Conservation (phyloP, 148 eudicot species). For the Dysphania ambrosioides region DNA sequence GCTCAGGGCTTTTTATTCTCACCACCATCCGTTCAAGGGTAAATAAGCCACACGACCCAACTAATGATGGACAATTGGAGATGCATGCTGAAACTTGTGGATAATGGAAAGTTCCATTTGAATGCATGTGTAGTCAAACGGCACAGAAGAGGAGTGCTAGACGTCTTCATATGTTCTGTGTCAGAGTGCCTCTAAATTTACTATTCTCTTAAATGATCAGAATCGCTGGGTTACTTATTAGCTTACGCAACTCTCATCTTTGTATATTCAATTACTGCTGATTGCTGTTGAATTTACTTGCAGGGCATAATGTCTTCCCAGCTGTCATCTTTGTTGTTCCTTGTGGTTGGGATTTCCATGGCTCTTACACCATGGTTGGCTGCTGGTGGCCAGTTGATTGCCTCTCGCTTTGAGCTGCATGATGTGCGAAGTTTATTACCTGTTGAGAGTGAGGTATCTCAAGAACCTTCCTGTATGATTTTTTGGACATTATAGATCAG, state of each 20-base stretch:
- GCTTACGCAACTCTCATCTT: neutral
- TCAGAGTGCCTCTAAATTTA: neutral
- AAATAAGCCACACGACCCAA: no score
- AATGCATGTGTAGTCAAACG: neutral
- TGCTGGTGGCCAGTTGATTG: conserved; percentile 98
- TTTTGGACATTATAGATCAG: neutral
- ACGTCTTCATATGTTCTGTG: neutral
- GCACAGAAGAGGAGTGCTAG: neutral
- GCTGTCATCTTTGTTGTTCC: conserved; percentile 86
- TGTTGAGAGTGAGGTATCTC: conserved; percentile 87
- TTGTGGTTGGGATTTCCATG: conserved; percentile 97
- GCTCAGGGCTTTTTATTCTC: no score
- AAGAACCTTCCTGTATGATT: neutral
- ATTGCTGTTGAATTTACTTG: conserved; percentile 28
- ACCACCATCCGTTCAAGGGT: no score
- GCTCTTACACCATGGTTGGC: conserved; percentile 95
- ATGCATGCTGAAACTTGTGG: no score
- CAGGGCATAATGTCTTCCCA: conserved; percentile 98
- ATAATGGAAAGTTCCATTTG: neutral
- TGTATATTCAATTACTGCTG: conserved; percentile 11
- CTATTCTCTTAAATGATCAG: neutral
- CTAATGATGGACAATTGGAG: no score
- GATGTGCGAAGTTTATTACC: conserved; percentile 94
- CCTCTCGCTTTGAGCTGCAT: conserved; percentile 93
- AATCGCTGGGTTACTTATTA: neutral